Evolutionary conservation across 768 basidiomycete genomes (phyloP), one percentile per base, ranked within the genome.

Genomic region (Chalciporus piperatus): DNA sequence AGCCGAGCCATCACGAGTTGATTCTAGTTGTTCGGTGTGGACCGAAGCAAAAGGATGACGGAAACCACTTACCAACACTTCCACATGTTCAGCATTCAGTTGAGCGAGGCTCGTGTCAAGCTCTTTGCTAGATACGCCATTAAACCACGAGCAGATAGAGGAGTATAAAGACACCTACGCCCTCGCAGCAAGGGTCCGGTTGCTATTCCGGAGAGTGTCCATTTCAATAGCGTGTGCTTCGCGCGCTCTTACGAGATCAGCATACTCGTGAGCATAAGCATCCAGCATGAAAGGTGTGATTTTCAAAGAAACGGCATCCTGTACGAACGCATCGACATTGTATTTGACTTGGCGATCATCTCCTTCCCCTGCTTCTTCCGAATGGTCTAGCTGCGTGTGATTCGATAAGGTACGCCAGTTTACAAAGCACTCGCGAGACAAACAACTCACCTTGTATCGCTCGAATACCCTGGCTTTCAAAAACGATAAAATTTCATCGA

Each of bases 281-380:
- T 98, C 96, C 37, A 98, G 76, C 92, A 95, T 93, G 71, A 98
- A 95, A 0, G 97, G 92, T 4, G 95, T 97, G 57, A 99, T 92
- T 55, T 80, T 80, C 60, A 97, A 71, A 19, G 84, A 82, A 52
- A 91, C 83, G 8, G 95, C 89, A 61, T 98, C 94, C 50, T 83
- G 78, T 5, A 98, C 87, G 67, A 98, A 95, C 40, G 85, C 83
- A 58, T 95, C 82, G 9, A 89, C 85, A 43, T 76, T 75, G 59
- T 92, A 91, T 64, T 69, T 68, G 48, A 66, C 62, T 3, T 48
- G 53, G 32, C 27, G 14, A 2, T 56, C 49, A n/a, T 13, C 10
- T 44, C 48, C 44, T 27, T 67, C 66, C 6, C 55, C 57, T 7
- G 66, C 64, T 33, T 67, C 69, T 17, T 47, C 65, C 16, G 54